Conservation (phyloP, 306 rosid genomes). For the Clitoria ternatea region DNA sequence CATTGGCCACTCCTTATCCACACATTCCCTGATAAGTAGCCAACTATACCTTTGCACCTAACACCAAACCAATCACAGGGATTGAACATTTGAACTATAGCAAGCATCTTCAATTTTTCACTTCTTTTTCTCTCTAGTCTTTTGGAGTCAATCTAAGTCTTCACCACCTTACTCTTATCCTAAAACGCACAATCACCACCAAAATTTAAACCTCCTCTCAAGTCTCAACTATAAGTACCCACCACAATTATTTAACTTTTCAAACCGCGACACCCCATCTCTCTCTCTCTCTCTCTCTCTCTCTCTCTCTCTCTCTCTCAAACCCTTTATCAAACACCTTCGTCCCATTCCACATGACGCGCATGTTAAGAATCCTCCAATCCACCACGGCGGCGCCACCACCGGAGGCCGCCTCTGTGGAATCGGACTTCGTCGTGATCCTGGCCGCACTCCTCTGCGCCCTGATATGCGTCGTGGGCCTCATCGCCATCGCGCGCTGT, state of each 20-base stretch:
- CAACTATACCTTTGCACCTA: not conserved
- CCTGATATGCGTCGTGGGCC: slow-evolving; percentile 66
- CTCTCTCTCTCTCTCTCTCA: not conserved
- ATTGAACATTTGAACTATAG: not conserved
- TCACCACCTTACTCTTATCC: slow-evolving; percentile 21
- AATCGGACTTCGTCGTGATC: slow-evolving; percentile 70
- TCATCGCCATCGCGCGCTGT: slow-evolving; percentile 67
- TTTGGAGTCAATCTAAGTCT: not conserved
- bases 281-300: not conserved
- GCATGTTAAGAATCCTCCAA: slow-evolving; percentile 33
- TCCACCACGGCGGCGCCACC: slow-evolving; percentile 43
- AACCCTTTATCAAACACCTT: not conserved
- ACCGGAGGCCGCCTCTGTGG: slow-evolving; percentile 40
- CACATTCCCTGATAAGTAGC: not conserved
- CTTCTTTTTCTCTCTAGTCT: not conserved
- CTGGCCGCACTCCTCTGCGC: slow-evolving; percentile 75
- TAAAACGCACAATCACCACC: not conserved
- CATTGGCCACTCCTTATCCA: not conserved
- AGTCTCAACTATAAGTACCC: slow-evolving; percentile 28
- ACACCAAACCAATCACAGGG: not conserved
- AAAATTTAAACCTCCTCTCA: not conserved
- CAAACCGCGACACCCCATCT: not conserved
- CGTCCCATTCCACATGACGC: slow-evolving; percentile 38
- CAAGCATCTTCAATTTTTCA: not conserved
- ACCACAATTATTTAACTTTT: not conserved